phyloP scores from a whole-genome alignment of 225 moss, liverwort and hornwort genomes.

The Pseudoscleropodium purum region DNA sequence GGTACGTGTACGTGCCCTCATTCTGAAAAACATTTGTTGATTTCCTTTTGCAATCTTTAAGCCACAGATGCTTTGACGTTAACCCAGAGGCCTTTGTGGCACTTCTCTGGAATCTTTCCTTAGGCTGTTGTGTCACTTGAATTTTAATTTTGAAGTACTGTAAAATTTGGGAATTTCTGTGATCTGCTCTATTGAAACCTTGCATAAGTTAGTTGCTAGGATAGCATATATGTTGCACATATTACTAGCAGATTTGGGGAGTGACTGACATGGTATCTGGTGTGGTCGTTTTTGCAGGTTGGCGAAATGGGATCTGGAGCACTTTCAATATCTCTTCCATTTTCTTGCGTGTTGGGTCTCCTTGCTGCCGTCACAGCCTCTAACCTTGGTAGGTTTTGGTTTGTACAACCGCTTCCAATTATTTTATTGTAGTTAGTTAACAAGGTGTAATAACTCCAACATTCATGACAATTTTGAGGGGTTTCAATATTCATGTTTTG shows the following conservation, averaged over 20 bases:
- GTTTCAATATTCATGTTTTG: background rate
- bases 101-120: background rate
- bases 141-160: too few species aligned
- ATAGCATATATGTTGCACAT: background rate
- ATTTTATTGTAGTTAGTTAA: background rate
- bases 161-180: background rate
- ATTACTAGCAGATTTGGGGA: background rate
- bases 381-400: slow-evolving; percentile 14
- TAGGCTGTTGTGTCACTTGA: background rate
- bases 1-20: background rate
- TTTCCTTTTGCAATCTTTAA: background rate
- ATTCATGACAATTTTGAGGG: background rate
- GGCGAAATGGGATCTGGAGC: slow-evolving; percentile 30
- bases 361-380: slow-evolving; percentile 30
- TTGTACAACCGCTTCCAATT: background rate
- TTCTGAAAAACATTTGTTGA: background rate
- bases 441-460: background rate
- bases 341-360: slow-evolving; percentile 24
- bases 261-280: background rate
- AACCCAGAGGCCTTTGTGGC: background rate
- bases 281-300: slow-evolving; percentile 9
- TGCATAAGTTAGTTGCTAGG: too few species aligned
- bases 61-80: too few species aligned
- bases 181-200: background rate
- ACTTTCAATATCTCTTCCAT: slow-evolving; percentile 32